These are phyloP conservation scores for Trypanosoma mega DNA, from an alignment of 208 protist species.

Conservation along the genomic window DNA sequence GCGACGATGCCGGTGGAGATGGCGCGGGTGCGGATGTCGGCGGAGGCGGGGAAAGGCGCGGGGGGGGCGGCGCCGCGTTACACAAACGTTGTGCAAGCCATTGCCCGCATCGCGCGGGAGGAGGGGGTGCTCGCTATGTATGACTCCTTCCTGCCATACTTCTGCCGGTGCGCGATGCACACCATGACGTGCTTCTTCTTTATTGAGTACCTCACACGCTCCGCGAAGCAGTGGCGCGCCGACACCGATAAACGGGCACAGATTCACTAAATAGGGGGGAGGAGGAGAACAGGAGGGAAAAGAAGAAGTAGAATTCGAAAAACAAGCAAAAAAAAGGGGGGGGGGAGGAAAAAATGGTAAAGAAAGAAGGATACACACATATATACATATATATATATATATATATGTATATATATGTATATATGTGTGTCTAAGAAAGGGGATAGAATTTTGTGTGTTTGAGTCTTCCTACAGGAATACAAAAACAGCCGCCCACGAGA, in stretches of 20 bases:
- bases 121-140: conserved; percentile 83
- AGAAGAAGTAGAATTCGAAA: background rate
- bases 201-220: conserved; percentile 78
- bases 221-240: conserved; percentile 30
- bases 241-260: conserved; percentile 8
- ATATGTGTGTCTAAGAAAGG: too few relatives aligned
- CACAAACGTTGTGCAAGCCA: conserved; percentile 74
- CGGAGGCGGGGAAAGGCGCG: conserved; percentile 64
- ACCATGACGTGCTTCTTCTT: conserved; percentile 90
- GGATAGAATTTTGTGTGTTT: too few relatives aligned
- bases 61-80: conserved; percentile 60
- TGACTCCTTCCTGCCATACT: conserved; percentile 88
- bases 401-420: too few relatives aligned
- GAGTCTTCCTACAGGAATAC: too few relatives aligned
- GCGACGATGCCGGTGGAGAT: conserved; percentile 92
- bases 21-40: conserved; percentile 87
- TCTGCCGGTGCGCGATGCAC: conserved; percentile 81
- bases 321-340: background rate
- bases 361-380: conserved; percentile 6
- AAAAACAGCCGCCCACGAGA: too few relatives aligned
- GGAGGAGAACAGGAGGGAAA: background rate
- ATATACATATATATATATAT: conserved; percentile 21
- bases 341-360: background rate
- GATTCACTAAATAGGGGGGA: too few relatives aligned
- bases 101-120: conserved; percentile 67